Base-by-base conservation (phyloP, 768 basidiomycete genomes). In the Rhodotorula babjevae region DNA sequence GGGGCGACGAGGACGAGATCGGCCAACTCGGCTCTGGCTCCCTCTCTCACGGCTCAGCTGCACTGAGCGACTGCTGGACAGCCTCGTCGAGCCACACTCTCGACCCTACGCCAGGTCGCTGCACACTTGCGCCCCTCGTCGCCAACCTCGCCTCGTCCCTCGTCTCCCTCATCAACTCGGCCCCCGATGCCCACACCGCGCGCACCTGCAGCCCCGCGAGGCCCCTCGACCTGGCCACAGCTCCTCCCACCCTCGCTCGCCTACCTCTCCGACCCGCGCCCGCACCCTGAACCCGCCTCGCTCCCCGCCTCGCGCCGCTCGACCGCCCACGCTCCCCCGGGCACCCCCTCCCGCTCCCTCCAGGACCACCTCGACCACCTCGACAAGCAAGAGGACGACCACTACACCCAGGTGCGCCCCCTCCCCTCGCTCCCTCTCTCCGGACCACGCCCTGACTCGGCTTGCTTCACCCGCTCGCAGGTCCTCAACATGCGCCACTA, bases 341-440 rank as follows among this genome's bases (percentile, higher is more conserved):
- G 29, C 11, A 6, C 18, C 9, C 12, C 18, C 6, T 18, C 56
- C 3, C 58, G 21, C 65, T 68, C 66, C 21, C 44, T 71, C 16
- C 69, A 75, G 61, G 63, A 71, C 60, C 69, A 75, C 6, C 47
- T 71, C 27, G 73, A 74, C 59, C 53, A 47, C 16, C 69, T 74
- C 42, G 73, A 75, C 29, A 15, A 8, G 4, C 63, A 71, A 4
- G 70, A 71, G 46, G 74, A 75, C 9, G 40, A 58, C 6, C 60
- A n/a, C 27, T 60, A 65, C 29, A 29, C 25, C 31, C 29, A 53
- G 0, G 68, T 67, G n/a, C 31, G 66, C 29, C 36, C 9, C 21
- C 12, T 8, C 40, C 14, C 23, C 14, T 8, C 19, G 40, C 16
- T 25, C n/a, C 10, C 47, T 27, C 9, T 6, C 25, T n/a, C n/a